phyloP scores from a whole-genome alignment of 495 filamentous ascomycete genomes.

The Aspergillus carlsbadensis region DNA sequence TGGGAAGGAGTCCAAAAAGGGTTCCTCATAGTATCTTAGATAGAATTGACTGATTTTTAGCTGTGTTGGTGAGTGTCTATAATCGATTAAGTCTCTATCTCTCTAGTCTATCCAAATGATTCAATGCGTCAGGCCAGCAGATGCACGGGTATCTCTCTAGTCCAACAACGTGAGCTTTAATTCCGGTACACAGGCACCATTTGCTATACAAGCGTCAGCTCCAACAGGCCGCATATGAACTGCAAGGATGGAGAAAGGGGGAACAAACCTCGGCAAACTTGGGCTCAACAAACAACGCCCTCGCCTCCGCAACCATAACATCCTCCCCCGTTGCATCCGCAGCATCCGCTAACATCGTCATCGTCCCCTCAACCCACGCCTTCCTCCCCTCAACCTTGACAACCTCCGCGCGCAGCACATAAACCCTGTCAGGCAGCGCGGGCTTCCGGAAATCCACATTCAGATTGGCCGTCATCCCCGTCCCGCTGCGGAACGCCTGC shows the following conservation, averaged over 20 bases:
- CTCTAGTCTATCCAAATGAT: constrained; percentile 4
- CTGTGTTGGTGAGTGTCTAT: constrained; percentile 10
- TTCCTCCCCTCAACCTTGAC: constrained; percentile 40
- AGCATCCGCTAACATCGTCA: constrained; percentile 23
- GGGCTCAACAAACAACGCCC: constrained; percentile 86
- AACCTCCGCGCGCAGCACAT: constrained; percentile 57
- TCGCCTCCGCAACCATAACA: constrained; percentile 68
- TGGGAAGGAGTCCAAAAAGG: constrained; percentile 19
- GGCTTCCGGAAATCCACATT: constrained; percentile 62
- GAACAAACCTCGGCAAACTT: constrained; percentile 69
- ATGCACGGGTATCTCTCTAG: not conserved
- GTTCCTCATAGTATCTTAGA: constrained; percentile 29
- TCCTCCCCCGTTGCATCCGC: constrained; percentile 37
- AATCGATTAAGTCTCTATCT: constrained; percentile 8
- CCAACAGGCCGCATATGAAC: not conserved
- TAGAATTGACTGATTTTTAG: constrained; percentile 32
- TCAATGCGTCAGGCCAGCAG: not conserved
- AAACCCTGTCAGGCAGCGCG: constrained; percentile 59
- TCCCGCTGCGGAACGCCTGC: constrained; percentile 35
- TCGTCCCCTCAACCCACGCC: constrained; percentile 40
- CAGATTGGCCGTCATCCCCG: constrained; percentile 63
- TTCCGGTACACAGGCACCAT: constrained; percentile 40
- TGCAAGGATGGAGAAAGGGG: not conserved
- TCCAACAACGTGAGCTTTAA: constrained; percentile 15
- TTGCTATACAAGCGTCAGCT: constrained; percentile 24